Base-by-base conservation (phyloP, 768 basidiomycete species). In the Lentinus tigrinus region DNA sequence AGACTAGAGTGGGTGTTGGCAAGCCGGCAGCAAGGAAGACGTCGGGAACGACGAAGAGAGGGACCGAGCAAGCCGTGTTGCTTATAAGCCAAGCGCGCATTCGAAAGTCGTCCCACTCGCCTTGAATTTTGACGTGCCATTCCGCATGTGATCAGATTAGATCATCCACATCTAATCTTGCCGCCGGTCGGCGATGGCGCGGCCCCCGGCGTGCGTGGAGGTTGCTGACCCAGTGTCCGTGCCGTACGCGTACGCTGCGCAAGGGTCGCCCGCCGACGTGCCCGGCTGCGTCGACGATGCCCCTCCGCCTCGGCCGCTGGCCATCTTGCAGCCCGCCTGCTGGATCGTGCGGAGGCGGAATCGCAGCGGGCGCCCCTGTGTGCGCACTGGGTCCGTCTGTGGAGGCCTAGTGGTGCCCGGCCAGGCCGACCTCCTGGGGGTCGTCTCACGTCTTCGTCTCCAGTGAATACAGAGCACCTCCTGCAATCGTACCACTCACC, bases 11-110 rank as follows among this genome's bases (percentile, higher is more conserved):
- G 31, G 36, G 39, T 34, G n/a, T 24, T 17, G 36, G 37, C 34
- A 24, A 37, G 47, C 42, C 24, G 42, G 49, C 37, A n/a, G 31
- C 44, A 38, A 17, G n/a, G n/a, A n/a, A n/a, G n/a, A n/a, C n/a
- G n/a, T n/a, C 43, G 46, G 39, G 19, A 23, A 48, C 38, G 57
- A 58, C 50, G 52, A 39, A 19, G 43, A 27, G 42, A 37, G 50
- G 16, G n/a, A 23, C 42, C 14, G 54, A 21, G 51, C 37, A 2
- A 24, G 21, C 50, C 14, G 11, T 4, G n/a, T 27, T 43, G 60
- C 42, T 61, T 61, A 61, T 61, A 61, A 57, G 56, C 51, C 39
- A 57, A 50, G 60, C 60, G 60, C 60, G 60, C 60, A 37, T 28
- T 19, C 24, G 46, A 57, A 61, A 56, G 60, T 61, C 54, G 60